Percentiles rank a stretch among this genome's conserved stretches.
Conservation (phyloP, 306 rosid species). For the Cicer arietinum region DNA sequence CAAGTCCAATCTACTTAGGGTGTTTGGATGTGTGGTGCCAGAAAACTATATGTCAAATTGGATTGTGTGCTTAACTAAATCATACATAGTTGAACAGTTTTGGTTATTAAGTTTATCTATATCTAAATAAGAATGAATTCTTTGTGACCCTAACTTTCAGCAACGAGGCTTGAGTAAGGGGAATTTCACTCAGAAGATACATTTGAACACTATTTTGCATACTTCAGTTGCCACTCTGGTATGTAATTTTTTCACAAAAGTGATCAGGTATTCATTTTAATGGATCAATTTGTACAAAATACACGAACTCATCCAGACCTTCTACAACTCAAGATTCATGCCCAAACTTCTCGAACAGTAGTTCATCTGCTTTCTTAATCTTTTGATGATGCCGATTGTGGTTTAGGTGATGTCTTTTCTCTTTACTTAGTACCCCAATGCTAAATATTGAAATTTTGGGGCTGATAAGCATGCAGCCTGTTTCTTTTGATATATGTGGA, state of each 20-base stretch:
- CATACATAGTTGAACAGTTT: background rate
- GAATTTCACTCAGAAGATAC: constrained; percentile 28
- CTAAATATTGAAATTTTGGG: constrained; percentile 26
- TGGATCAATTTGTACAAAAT: background rate
- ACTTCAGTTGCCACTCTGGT: constrained; percentile 8
- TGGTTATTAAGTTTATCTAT: background rate
- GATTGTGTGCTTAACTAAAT: constrained; percentile 13
- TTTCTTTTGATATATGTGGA: background rate
- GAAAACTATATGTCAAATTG: constrained; percentile 15
- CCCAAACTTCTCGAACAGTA: background rate
- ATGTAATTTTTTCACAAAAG: background rate
- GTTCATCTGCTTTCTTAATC: constrained; percentile 15
- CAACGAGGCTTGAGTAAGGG: constrained; percentile 32
- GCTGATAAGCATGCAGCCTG: background rate
- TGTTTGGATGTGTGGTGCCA: constrained; percentile 27
- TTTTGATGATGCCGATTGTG: constrained; percentile 4
- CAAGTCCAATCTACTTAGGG: constrained; percentile 1
- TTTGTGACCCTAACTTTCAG: constrained; percentile 6
- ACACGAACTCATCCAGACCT: constrained; percentile 10
- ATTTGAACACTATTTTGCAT: constrained; percentile 17
- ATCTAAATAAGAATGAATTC: constrained; percentile 6
- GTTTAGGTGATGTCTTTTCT: constrained; percentile 17
- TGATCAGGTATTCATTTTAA: constrained; percentile 10
- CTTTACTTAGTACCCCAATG: constrained; percentile 1
- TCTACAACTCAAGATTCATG: constrained; percentile 10